These are phyloP conservation scores for Centella asiatica DNA, from an alignment of 129 eudicot genomes.

Conservation along the genomic window DNA sequence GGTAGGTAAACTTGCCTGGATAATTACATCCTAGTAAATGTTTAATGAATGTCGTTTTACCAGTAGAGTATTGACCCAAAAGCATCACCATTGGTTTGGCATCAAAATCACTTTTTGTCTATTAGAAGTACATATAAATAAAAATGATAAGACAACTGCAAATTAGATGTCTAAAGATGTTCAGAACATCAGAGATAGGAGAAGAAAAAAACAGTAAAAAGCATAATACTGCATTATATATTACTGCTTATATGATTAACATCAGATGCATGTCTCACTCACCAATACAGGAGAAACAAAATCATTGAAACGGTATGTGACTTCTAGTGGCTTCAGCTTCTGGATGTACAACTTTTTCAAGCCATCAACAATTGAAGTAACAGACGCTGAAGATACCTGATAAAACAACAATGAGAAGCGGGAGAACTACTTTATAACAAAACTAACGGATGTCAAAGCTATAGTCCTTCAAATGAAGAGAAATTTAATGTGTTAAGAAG, in stretches of 20 bases:
- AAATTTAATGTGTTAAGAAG: too few species aligned
- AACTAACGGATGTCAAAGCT: not conserved
- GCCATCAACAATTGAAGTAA: constrained; percentile 84
- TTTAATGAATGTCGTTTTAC: constrained; percentile 88
- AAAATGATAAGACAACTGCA: not conserved
- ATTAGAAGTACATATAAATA: constrained; percentile 23
- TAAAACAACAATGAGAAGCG: too few species aligned
- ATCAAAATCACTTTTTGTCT: constrained; percentile 95
- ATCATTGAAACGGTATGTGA: constrained; percentile 59
- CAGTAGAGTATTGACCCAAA: constrained; percentile 97
- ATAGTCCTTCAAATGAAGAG: too few species aligned
- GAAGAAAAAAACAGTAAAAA: not conserved
- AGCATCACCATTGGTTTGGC: constrained; percentile 99
- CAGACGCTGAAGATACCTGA: constrained; percentile 52
- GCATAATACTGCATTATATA: not conserved
- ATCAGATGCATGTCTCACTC: too few species aligned
- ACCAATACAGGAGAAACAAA: constrained; percentile 85
- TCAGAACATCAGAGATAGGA: not conserved
- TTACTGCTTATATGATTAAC: too few species aligned
- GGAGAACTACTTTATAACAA: too few species aligned
- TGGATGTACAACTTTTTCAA: constrained; percentile 72
- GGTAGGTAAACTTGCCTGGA: constrained; percentile 51
- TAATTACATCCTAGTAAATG: constrained; percentile 74
- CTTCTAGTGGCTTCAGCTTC: constrained; percentile 77
- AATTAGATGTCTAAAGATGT: too few species aligned